Evolutionary conservation across 2,329 filamentous ascomycete genomes (phyloP), one percentile per base, ranked within the genome.

Genomic region (Aspergillus ibericus): DNA sequence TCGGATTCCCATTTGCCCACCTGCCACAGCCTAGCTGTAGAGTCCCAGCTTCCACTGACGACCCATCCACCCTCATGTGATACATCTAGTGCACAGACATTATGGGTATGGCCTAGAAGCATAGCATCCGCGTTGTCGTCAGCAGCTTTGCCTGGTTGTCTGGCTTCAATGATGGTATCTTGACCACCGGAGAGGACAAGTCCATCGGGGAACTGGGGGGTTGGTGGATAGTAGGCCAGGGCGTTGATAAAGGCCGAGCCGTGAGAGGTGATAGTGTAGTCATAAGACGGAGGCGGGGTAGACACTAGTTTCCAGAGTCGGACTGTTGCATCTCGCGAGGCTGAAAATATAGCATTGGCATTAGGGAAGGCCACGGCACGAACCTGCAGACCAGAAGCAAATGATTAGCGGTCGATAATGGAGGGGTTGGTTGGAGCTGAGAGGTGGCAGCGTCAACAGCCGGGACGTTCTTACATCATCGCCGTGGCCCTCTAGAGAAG

Each of bases 31-130:
- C 92, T 88, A 27, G 92, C 93, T 63, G 92, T 89, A 29, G 86
- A 86, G 75, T 99, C 95, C 95, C 95, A 99, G 68, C 93, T 91
- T 32, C 93, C 95, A 64, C 93, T 98, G 48, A 97, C 88, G 40
- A 98, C 82, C 73, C 87, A 91, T 47, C 80, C 84, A 1, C 88
- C 89, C 59, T 87, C 84, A 1, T 88, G 84, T 52, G 88, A 88
- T 15, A 91, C 88, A 68, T 96, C 91, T 46, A 99, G 78, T 8
- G 93, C 84, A 73, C 93, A 97, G 47, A 99, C 87, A 68, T 98
- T 98, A 73, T 90, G 85, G 18, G 85, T 83, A 72, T 99, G 95
- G 12, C 95, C 93, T 52, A 96, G 80, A 9, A 99, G 83, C 62
- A 98, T 82, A 20, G 91, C 89, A 66, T 96, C 91, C 8, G 93